These are phyloP conservation scores for Aspergillus neoniger DNA, from an alignment of 2,329 filamentous ascomycete genomes.

Conservation along the genomic window DNA sequence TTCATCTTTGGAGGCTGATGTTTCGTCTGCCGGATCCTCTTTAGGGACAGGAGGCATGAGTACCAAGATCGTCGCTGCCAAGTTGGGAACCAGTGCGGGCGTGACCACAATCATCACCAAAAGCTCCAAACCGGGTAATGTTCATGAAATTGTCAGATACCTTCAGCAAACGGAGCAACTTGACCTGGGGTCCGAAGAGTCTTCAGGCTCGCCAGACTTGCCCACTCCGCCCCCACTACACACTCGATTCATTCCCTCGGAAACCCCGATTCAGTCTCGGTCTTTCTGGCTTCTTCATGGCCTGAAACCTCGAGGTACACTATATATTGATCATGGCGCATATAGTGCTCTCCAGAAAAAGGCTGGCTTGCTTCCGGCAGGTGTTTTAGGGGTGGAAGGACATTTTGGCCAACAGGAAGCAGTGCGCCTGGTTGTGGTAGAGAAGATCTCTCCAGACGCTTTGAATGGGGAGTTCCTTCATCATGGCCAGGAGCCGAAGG, in stretches of 20 bases:
- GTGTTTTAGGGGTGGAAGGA: conserved; percentile 87
- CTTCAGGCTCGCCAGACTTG: conserved; percentile 40
- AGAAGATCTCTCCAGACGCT: conserved; percentile 52
- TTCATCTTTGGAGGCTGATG: conserved; percentile 76
- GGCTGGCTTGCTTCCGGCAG: conserved; percentile 83
- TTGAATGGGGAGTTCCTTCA: conserved; percentile 44
- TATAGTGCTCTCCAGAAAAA: conserved; percentile 77
- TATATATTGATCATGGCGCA: conserved; percentile 92
- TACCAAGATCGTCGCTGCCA: conserved; percentile 93
- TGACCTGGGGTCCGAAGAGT: conserved; percentile 26
- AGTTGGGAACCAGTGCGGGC: conserved; percentile 87
- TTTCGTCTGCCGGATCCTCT: conserved; percentile 83
- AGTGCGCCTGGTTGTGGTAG: conserved; percentile 80
- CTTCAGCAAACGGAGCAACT: conserved; percentile 63
- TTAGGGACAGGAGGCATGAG: conserved; percentile 96
- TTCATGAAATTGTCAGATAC: conserved; percentile 81
- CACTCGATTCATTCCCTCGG: conserved; percentile 86
- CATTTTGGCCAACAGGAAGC: conserved; percentile 90
- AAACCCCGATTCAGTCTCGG: conserved; percentile 82
- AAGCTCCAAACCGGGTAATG: conserved; percentile 91
- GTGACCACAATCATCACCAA: conserved; percentile 95
- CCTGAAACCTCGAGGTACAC: conserved; percentile 80
- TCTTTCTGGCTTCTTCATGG: conserved; percentile 98
- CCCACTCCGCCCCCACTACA: conserved; percentile 65
- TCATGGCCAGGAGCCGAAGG: conserved; percentile 53